A percentile compares a stretch with the other conserved stretches of the same genome.
phyloP scores from a whole-genome alignment of 305 asterid species.

The Solanum hybrid region DNA sequence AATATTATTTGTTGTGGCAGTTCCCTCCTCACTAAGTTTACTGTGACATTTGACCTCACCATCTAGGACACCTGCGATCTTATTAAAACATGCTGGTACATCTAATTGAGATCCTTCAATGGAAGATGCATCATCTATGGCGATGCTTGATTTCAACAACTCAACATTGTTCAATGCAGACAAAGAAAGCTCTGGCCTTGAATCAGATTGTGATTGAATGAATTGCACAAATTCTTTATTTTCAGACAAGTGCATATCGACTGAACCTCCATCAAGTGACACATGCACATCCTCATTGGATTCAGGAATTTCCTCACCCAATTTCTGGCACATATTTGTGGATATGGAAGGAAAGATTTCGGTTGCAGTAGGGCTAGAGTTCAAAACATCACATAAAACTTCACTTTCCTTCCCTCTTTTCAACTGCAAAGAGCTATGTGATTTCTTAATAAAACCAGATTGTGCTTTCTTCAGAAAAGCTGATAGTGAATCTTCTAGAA shows the following conservation, averaged over 20 bases:
- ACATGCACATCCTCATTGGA: slow-evolving; percentile 16
- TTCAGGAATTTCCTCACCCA: slow-evolving; percentile 18
- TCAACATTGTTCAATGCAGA: slow-evolving; percentile 15
- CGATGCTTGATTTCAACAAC: slow-evolving; percentile 13
- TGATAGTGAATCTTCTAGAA: slow-evolving; percentile 62
- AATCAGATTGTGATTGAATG: neutral
- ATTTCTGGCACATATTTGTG: slow-evolving; percentile 16
- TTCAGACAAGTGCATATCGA: neutral
- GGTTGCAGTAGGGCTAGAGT: slow-evolving; percentile 23
- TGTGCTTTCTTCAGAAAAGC: slow-evolving; percentile 51
- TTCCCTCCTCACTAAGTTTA: slow-evolving; percentile 17
- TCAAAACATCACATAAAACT: slow-evolving; percentile 23
- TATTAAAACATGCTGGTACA: slow-evolving; percentile 32
- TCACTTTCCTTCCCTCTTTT: slow-evolving; percentile 36
- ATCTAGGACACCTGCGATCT: slow-evolving; percentile 19
- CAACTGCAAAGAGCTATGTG: slow-evolving; percentile 34
- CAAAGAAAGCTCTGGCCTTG: slow-evolving; percentile 21
- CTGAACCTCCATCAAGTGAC: slow-evolving; percentile 17
- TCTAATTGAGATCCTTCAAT: slow-evolving; percentile 21
- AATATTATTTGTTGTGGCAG: slow-evolving; percentile 15
- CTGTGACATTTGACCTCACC: slow-evolving; percentile 18
- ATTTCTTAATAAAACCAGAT: slow-evolving; percentile 39
- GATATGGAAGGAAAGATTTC: slow-evolving; percentile 16
- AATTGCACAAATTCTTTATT: neutral
- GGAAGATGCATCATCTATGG: slow-evolving; percentile 22